Conservation (phyloP, 2,329 filamentous ascomycete species). For the Pseudogymnoascus sp. region DNA sequence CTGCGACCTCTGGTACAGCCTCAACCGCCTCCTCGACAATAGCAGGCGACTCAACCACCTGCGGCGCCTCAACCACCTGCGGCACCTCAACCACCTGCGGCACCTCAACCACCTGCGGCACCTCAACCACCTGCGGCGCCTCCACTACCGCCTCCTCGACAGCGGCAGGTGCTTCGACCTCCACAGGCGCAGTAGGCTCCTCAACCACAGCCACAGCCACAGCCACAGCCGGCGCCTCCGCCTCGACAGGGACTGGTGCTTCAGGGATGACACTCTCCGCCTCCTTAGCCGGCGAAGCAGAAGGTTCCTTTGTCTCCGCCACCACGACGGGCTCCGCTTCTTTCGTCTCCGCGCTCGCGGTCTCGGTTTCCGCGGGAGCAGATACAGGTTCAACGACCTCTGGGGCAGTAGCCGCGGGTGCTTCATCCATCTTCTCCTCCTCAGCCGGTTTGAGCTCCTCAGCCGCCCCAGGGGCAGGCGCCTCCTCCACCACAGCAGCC, state of each 20-base stretch:
- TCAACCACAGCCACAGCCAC: neutral
- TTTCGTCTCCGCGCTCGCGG: neutral
- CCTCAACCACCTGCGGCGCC: neutral
- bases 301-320: neutral
- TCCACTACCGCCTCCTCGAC: neutral
- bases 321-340: neutral
- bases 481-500: neutral
- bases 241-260: neutral
- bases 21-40: neutral
- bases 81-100: neutral
- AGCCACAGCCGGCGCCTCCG: neutral
- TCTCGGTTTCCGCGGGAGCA: neutral
- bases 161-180: neutral
- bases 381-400: neutral
- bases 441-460: neutral
- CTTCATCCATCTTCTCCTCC: neutral
- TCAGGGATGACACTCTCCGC: neutral
- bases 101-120: neutral
- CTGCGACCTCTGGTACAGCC: neutral
- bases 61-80: neutral
- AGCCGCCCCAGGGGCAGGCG: neutral
- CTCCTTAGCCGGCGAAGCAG: neutral
- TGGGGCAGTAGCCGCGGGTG: neutral
- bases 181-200: neutral
- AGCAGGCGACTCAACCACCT: neutral